Evolutionary conservation across 192 early-diverging fungal species (phyloP).

Genomic region (Backusella tuberculispora): DNA sequence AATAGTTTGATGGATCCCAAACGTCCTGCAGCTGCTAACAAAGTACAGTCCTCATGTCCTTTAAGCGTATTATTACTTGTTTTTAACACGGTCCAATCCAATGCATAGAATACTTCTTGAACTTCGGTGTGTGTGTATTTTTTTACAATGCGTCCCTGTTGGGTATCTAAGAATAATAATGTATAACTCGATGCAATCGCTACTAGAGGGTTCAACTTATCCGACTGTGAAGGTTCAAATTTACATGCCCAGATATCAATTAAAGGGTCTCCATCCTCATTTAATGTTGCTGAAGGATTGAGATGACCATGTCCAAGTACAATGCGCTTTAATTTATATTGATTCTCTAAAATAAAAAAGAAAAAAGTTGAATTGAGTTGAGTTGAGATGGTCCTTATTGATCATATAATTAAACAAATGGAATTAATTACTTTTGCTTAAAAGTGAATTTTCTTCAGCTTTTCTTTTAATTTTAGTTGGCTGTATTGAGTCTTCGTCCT

Average conservation of each 20-base stretch:
- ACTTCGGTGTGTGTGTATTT: slow-evolving; percentile 54
- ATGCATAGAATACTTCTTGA: slow-evolving; percentile 49
- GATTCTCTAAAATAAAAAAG: not conserved
- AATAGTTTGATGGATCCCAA: slow-evolving; percentile 57
- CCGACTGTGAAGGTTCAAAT: slow-evolving; percentile 43
- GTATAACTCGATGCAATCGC: slow-evolving; percentile 51
- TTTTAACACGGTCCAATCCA: slow-evolving; percentile 52
- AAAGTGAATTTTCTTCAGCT: slow-evolving; percentile 2
- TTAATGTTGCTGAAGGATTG: not conserved
- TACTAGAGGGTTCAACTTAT: slow-evolving; percentile 30
- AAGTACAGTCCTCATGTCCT: slow-evolving; percentile 27
- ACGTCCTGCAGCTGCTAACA: slow-evolving; percentile 46
- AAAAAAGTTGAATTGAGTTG: not conserved
- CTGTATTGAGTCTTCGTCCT: not conserved
- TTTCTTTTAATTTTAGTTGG: not conserved
- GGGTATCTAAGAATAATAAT: slow-evolving; percentile 49
- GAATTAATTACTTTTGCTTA: not conserved
- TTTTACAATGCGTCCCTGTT: slow-evolving; percentile 41
- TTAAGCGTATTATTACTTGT: not conserved
- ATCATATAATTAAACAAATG: not conserved
- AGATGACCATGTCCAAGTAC: slow-evolving; percentile 24
- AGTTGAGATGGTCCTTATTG: too few relatives aligned
- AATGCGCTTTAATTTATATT: slow-evolving; percentile 21
- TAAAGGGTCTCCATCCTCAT: slow-evolving; percentile 37
- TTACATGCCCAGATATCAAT: slow-evolving; percentile 48